These are phyloP conservation scores for Phytophthora citrophthora DNA, from an alignment of 352 stramenopile species.

Conservation along the genomic window DNA sequence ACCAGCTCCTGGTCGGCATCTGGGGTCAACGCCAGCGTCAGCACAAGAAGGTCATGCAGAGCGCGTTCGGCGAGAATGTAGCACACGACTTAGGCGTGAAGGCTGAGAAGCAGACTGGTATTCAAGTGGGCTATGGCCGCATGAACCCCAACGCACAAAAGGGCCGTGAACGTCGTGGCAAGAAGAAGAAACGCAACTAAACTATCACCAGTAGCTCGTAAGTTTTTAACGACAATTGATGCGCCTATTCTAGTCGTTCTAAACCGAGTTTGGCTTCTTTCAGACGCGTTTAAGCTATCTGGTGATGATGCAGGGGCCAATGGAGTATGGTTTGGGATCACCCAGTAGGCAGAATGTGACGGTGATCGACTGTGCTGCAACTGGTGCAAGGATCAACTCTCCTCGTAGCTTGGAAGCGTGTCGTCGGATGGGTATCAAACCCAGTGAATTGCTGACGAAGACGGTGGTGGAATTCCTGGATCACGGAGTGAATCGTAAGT, in stretches of 20 bases:
- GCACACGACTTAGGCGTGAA: conserved; percentile 94
- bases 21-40: conserved; percentile 96
- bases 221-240: conserved; percentile 15
- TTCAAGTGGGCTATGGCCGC: conserved; percentile 94
- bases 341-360: conserved; percentile 50
- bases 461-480: conserved; percentile 61
- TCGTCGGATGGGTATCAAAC: conserved; percentile 68
- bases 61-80: conserved; percentile 96
- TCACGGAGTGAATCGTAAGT: conserved; percentile 51
- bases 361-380: conserved; percentile 52
- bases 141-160: conserved; percentile 97
- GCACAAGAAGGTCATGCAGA: conserved; percentile 90
- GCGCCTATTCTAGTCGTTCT: conserved; percentile 7
- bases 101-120: conserved; percentile 88
- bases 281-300: background rate
- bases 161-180: conserved; percentile 95
- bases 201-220: conserved; percentile 17
- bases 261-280: conserved; percentile 13
- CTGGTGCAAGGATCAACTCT: conserved; percentile 63
- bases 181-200: conserved; percentile 94
- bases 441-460: conserved; percentile 69
- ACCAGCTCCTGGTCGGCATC: conserved; percentile 96
- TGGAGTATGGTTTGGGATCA: conserved; percentile 9
- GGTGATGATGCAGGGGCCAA: conserved; percentile 14
- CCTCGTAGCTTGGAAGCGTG: conserved; percentile 76